Percentiles rank a stretch among this genome's conserved stretches.
Evolutionary conservation across 2,329 filamentous ascomycete species (phyloP).

Genomic region (Alternaria gansuensis): DNA sequence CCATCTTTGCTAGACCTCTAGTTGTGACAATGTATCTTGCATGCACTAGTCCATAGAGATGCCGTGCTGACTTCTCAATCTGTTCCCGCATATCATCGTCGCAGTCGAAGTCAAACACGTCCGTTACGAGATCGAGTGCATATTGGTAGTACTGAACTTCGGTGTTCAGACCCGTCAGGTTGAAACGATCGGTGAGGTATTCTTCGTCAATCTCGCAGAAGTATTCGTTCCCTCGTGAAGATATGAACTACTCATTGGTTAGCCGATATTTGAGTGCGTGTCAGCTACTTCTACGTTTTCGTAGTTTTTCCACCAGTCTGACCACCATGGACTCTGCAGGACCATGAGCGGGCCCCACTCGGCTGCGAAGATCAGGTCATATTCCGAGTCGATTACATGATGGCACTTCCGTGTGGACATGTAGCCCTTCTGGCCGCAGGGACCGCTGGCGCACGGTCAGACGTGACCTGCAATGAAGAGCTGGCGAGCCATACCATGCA

Average conservation of each 20-base stretch:
- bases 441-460: conserved; percentile 15
- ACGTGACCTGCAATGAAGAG: conserved; percentile 6
- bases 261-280: conserved; percentile 15
- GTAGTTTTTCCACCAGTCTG: conserved; percentile 5
- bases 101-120: conserved; percentile 98
- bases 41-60: conserved; percentile 95
- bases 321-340: conserved; percentile 16
- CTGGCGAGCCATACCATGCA: conserved; percentile 14
- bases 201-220: conserved; percentile 99
- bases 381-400: conserved; percentile 1
- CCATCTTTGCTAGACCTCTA: conserved; percentile 93
- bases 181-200: conserved; percentile 97
- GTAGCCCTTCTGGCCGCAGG: conserved; percentile 17
- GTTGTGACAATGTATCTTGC: conserved; percentile 97
- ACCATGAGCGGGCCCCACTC: conserved; percentile 16
- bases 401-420: conserved; percentile 16
- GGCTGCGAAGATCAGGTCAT: conserved; percentile 9
- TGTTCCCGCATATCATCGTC: conserved; percentile 98
- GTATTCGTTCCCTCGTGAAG: conserved; percentile 96
- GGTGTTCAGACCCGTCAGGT: conserved; percentile 93
- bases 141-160: conserved; percentile 99
- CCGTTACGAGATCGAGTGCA: conserved; percentile 94
- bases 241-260: conserved; percentile 78
- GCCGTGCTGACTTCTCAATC: conserved; percentile 95
- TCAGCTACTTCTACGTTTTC: conserved; percentile 11